Base-by-base conservation (phyloP, 371 early-diverging fungal genomes). In the Mucor saturninus region DNA sequence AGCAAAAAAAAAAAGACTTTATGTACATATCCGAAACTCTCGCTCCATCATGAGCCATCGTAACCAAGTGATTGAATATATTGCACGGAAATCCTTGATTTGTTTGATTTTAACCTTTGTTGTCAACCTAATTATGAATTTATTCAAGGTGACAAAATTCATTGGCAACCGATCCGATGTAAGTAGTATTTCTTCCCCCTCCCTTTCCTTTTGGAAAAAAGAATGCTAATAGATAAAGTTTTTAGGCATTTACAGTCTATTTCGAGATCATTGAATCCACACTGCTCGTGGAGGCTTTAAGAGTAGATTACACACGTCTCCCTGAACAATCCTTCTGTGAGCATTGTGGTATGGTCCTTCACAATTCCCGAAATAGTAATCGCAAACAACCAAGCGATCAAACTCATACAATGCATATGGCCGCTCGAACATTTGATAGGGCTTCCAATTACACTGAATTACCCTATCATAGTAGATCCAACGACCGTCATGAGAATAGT, bases 211-310 rank as follows among this genome's bases (percentile, higher is more conserved):
- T 21, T 0, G 21, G 21, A 21, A 21, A 21, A 21, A 21, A 21
- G 21, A 21, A 21, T 21, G 21, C 21, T 21, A 21, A 21, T 21
- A 21, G 21, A 21, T 21, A 21, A 21, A 21, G 21, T 21, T 21
- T 21, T 21, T 46, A 79, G 79, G 61, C 76, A 5, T 74, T 81
- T 46, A 81, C 81, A 5, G 77, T 75, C 1, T 81, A 74, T 48
- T 75, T 81, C 60, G 73, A 78, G 48, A 46, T 81, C 14, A 62
- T 76, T 42, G 81, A 81, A 64, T 81, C 81, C 1, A 81, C 81
- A 1, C 58, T 81, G 8, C 45, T 81, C 26, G 81, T 81, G 1
- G 79, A 81, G 43, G 81, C 81, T 2, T 65, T 81, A 14, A 67
- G 81, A 13, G 70, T 75, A 4, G 81, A 81, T 56, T 65, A 72